phyloP scores from a whole-genome alignment of 805 yeast species.

The Brettanomyces bruxellensis region DNA sequence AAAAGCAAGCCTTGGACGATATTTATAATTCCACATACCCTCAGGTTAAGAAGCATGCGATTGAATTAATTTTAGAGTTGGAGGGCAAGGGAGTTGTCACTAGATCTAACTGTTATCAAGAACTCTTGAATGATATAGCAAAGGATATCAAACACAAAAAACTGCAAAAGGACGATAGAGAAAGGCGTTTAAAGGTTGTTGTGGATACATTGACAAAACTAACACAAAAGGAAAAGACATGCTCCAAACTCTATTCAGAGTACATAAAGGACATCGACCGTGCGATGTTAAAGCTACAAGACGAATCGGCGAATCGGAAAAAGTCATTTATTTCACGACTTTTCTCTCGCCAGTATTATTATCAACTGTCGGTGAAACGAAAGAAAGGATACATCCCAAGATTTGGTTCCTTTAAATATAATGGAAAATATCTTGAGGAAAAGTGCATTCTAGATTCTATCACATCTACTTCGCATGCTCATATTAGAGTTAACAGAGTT shows the following conservation, averaged over 20 bases:
- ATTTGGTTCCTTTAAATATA: constrained; percentile 71
- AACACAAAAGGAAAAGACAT: constrained; percentile 34
- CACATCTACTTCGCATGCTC: constrained; percentile 26
- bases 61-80: constrained; percentile 67
- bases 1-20: constrained; percentile 32
- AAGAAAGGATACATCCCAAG: constrained; percentile 58
- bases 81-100: constrained; percentile 59
- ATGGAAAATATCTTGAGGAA: constrained; percentile 67
- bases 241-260: constrained; percentile 35
- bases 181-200: constrained; percentile 33
- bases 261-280: constrained; percentile 39
- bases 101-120: constrained; percentile 67
- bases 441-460: constrained; percentile 12
- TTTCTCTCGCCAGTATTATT: constrained; percentile 69
- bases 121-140: constrained; percentile 73
- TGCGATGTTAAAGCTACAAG: constrained; percentile 34
- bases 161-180: constrained; percentile 32
- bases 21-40: constrained; percentile 43
- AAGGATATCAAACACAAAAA: constrained; percentile 54
- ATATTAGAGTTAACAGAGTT: constrained; percentile 34
- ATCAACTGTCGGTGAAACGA: constrained; percentile 60
- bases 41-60: constrained; percentile 65
- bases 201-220: constrained; percentile 34
- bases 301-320: constrained; percentile 37
- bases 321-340: constrained; percentile 26